These are phyloP conservation scores for Xylariaceae sp. DNA, from an alignment of 2,329 filamentous ascomycete species.

Conservation along the genomic window DNA sequence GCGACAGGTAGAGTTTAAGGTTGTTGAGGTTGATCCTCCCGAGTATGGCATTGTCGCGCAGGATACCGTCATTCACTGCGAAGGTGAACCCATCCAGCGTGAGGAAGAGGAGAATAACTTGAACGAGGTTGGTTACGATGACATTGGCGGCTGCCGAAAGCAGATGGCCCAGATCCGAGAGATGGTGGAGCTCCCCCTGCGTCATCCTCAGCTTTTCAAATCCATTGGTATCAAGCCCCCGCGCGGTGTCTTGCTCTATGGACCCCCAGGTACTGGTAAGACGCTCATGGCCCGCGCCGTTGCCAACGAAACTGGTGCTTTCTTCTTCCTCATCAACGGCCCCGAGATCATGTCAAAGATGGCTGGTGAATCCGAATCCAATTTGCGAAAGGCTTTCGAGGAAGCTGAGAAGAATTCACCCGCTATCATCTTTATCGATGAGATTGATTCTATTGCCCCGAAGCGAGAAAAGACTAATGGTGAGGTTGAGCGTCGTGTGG, in stretches of 20 bases:
- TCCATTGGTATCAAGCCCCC: slow-evolving; percentile 99
- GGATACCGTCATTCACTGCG: slow-evolving; percentile 98
- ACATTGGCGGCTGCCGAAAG: slow-evolving; percentile 98
- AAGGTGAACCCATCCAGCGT: slow-evolving; percentile 91
- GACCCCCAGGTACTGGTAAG: slow-evolving; percentile 98
- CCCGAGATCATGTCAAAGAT: slow-evolving; percentile 99
- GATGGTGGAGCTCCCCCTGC: slow-evolving; percentile 92
- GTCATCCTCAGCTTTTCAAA: slow-evolving; percentile 99
- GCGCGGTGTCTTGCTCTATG: slow-evolving; percentile 93
- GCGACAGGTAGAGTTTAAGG: slow-evolving; percentile 99
- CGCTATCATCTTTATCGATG: slow-evolving; percentile 98
- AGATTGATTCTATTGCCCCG: slow-evolving; percentile 97
- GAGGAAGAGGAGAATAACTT: slow-evolving; percentile 99
- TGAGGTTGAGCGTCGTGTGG: slow-evolving; percentile 96
- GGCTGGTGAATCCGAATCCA: slow-evolving; percentile 98
- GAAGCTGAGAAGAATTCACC: slow-evolving; percentile 99
- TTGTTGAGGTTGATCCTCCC: slow-evolving; percentile 95
- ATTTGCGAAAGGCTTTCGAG: slow-evolving; percentile 97
- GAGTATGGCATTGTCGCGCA: slow-evolving; percentile 99
- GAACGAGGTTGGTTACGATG: slow-evolving; percentile 98
- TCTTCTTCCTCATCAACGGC: slow-evolving; percentile 99
- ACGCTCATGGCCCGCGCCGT: slow-evolving; percentile 98
- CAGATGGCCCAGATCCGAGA: slow-evolving; percentile 99
- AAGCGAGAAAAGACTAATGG: slow-evolving; percentile 99
- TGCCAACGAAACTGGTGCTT: slow-evolving; percentile 96